Percentiles rank a stretch among this genome's conserved stretches.
These are phyloP conservation scores for Aspergillus brasiliensis DNA, from an alignment of 2,329 filamentous ascomycete species.

Conservation along the genomic window DNA sequence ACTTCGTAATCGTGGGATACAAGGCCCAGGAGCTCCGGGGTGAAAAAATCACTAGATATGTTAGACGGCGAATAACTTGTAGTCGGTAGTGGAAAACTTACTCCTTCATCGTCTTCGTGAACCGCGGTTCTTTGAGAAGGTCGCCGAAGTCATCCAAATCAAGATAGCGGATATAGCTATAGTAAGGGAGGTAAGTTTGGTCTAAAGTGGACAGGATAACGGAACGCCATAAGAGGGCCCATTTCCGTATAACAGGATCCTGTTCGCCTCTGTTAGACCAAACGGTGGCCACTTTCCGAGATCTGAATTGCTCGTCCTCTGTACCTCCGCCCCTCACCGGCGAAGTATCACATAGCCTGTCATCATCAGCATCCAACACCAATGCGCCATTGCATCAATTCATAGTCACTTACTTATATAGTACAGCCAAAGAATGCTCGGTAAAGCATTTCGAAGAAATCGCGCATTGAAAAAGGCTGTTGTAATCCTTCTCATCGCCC, in stretches of 20 bases:
- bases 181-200: conserved; percentile 67
- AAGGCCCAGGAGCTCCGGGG: conserved; percentile 42
- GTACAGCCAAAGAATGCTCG: conserved; percentile 23
- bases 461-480: conserved; percentile 32
- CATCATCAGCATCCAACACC: not conserved
- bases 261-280: conserved; percentile 42
- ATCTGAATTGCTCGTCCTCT: conserved; percentile 47
- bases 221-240: conserved; percentile 68
- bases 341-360: conserved; percentile 53
- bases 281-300: conserved; percentile 23
- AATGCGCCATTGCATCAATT: not conserved
- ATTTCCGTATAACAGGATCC: conserved; percentile 55
- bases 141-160: conserved; percentile 64
- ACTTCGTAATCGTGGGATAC: conserved; percentile 21
- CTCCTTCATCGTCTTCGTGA: conserved; percentile 60
- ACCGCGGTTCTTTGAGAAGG: conserved; percentile 62
- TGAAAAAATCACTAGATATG: conserved; percentile 52
- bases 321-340: conserved; percentile 48
- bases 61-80: conserved; percentile 8
- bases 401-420: conserved; percentile 28
- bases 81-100: conserved; percentile 35
- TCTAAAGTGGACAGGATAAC: conserved; percentile 67
- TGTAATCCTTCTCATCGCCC: conserved; percentile 27
- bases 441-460: conserved; percentile 27
- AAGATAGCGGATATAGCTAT: conserved; percentile 65